Base-by-base conservation (phyloP, 148 eudicot species). In the Rheum nobile region DNA sequence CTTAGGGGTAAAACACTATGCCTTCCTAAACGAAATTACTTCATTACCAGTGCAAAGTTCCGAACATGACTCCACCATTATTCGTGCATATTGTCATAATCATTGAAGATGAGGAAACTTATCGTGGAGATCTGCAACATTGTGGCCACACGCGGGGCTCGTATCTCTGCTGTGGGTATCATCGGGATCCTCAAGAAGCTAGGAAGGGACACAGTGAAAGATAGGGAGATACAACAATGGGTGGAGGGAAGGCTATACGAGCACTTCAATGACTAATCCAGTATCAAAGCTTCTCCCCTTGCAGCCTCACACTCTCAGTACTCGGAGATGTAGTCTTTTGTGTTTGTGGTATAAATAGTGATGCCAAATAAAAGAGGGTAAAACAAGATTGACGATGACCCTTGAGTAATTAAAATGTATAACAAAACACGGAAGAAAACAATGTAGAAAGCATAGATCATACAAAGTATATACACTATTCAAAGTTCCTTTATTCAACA, bases 261-360 rank as follows among this genome's bases (percentile, higher is more conserved):
- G 82, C 98, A 80, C 41, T 88, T 95, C 10, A 91, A 88, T 39
- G 98, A 91, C 46, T 96, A 94, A 10, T 91, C 98, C 0, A 96
- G 98, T 39, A 87, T 87, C 17, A 96, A 96, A 35, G 96, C 98
- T 35, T 90, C 98, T 67, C 89, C 90, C 39, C 75, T 91, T 0
- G 98, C 97, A 17, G 98, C 98, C 24, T 89, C 97, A 21, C 91
- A 93, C 82, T 93, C 97, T 4, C 92, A 84, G 74, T 89, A 90
- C 75, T 85, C 82, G 48, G 31, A 71, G 73, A 39, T 71, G 48
- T 71, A 21, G 46, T 32, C 72, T 34, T 4, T 35, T 65, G 38
- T 26, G 11, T 24, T 31, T 16, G 13, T 32, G 37, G 37, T 70
- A 39, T 19, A 46, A 70, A 8, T 10, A 38, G n/a, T 67, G 71